Base-by-base conservation (phyloP, 176 grass and related monocot genomes). In the Oryza meridionalis region DNA sequence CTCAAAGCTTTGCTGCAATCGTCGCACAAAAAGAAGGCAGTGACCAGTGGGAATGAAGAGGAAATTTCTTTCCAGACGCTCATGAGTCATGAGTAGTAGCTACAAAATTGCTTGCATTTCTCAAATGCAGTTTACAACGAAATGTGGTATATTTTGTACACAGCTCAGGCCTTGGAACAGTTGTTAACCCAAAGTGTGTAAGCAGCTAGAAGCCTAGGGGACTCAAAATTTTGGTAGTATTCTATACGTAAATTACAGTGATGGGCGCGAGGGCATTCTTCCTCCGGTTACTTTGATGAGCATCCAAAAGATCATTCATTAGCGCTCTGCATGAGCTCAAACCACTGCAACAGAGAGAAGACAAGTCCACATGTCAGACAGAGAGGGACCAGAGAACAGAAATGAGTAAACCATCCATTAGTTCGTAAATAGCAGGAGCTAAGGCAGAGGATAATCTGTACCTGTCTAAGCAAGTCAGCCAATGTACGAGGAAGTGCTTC, bases 381-480 rank as follows among this genome's bases (percentile, higher is more conserved):
- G 85, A 11, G 35, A 37, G 35, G 6, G 35, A 78, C 24, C 37
- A 77, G 16, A 64, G 29, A 76, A 27, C 43, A 15, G 27, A 15
- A 38, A 81, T 81, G 74, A 84, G 45, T 53, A 53, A 53, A 50
- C 4, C 45, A 84, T 74, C 33, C 26, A 61, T 37, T 82, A 61
- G 46, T 47, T 40, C 50, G 16, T 21, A 21, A 40, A 75, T 12
- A 21, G 51, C 35, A 58, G 4, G 51, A 55, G 44, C n/a, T 25
- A 27, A 66, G 84, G 35, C 26, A 42, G 2, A 27, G n/a, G 46
- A 58, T 76, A 47, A 65, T 75, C 9, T 49, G 80, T 88, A 98
- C 96, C 93, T 98, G 93, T 98, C 96, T 91, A 49, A 95, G 70
- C 65, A 98, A 86, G 80, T 98, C 96, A 72, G 93, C 93, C 72